phyloP scores from a whole-genome alignment of 768 basidiomycete genomes.

The Rhizopogon vesiculosus region DNA sequence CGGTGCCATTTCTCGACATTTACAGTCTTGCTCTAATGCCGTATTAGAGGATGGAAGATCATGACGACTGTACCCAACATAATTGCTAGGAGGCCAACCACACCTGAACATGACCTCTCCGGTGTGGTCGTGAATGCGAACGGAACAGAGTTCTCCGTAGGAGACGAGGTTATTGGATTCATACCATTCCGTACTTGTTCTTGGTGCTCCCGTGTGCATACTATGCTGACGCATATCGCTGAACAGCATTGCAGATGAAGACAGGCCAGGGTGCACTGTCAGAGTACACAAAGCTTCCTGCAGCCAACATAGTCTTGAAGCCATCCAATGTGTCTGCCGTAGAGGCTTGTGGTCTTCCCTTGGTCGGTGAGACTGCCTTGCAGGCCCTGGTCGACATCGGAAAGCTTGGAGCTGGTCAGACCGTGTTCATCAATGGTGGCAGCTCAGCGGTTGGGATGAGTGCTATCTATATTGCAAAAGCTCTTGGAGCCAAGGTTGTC shows the following conservation, averaged over 20 bases:
- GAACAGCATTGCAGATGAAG: constrained; percentile 25
- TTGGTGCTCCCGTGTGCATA: background rate
- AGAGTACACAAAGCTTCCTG: constrained; percentile 50
- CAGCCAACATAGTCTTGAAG: constrained; percentile 12
- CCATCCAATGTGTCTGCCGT: constrained; percentile 48
- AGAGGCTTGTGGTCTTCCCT: constrained; percentile 56
- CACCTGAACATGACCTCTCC: constrained; percentile 58
- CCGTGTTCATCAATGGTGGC: constrained; percentile 67
- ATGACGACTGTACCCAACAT: constrained; percentile 46
- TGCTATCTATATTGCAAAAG: constrained; percentile 72
- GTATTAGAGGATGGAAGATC: constrained; percentile 52
- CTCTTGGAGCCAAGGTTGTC: constrained; percentile 51
- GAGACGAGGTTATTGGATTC: constrained; percentile 64
- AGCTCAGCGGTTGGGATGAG: constrained; percentile 64
- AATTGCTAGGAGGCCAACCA: constrained; percentile 41
- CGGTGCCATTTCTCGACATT: constrained; percentile 14
- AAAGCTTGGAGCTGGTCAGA: constrained; percentile 51
- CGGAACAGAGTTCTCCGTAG: constrained; percentile 45
- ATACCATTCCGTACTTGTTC: constrained; percentile 32
- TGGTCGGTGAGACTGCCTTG: constrained; percentile 58
- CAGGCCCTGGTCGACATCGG: constrained; percentile 45
- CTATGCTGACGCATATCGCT: background rate
- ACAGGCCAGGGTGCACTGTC: constrained; percentile 52
- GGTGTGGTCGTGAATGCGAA: constrained; percentile 58
- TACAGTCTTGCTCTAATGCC: background rate